Evolutionary conservation across 148 eudicot genomes (phyloP).

Genomic region (Vaccinium macrocarpon): DNA sequence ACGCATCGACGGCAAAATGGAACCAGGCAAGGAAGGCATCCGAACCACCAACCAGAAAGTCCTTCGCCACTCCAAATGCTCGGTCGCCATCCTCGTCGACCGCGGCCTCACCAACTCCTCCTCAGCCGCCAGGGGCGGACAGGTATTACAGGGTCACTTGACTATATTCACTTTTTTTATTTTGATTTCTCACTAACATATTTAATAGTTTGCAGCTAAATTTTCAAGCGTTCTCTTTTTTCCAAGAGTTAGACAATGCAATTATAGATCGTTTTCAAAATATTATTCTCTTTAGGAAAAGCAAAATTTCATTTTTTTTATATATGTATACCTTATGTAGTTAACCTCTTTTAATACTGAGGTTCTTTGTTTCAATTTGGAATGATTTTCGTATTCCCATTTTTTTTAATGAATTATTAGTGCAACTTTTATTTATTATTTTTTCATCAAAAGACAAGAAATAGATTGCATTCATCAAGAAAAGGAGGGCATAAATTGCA

Average conservation of each 20-base stretch:
- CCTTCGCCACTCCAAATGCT: slow-evolving; percentile 72
- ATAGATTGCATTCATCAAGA: too few relatives aligned
- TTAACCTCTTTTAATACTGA: too few relatives aligned
- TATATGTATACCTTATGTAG: too few relatives aligned
- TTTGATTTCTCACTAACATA: neutral
- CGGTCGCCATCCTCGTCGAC: slow-evolving; percentile 79
- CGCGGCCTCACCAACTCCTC: slow-evolving; percentile 51
- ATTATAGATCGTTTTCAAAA: neutral
- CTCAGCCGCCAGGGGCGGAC: neutral
- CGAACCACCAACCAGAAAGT: slow-evolving; percentile 76
- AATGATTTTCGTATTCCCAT: too few relatives aligned
- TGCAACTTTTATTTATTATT: too few relatives aligned
- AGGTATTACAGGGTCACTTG: neutral
- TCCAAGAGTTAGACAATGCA: neutral
- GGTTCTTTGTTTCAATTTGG: too few relatives aligned
- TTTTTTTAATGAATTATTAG: too few relatives aligned
- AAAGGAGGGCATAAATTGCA: too few relatives aligned
- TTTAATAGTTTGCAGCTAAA: neutral
- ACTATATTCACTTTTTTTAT: neutral
- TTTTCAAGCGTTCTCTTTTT: neutral
- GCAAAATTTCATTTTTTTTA: too few relatives aligned
- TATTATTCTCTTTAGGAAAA: neutral
- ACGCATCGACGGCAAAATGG: slow-evolving; percentile 88
- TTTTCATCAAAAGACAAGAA: too few relatives aligned
- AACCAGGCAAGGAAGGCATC: slow-evolving; percentile 72